Evolutionary conservation across 2,329 filamentous ascomycete genomes (phyloP).

Genomic region (Penicillium sp.): DNA sequence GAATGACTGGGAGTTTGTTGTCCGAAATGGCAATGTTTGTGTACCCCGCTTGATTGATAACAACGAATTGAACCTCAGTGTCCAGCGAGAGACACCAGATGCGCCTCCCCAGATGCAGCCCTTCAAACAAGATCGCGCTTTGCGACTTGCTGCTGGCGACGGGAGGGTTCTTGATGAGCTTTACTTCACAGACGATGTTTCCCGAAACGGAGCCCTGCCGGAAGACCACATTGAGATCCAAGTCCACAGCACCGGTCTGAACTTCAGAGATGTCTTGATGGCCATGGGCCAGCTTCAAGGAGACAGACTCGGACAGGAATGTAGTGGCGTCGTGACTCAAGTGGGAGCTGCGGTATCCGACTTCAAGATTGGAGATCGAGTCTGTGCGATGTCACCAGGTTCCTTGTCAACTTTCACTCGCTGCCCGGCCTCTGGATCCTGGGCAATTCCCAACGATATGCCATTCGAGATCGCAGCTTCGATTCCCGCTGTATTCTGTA

Average conservation of each 20-base stretch:
- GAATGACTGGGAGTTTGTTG: constrained; percentile 24
- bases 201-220: constrained; percentile 9
- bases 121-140: constrained; percentile 26
- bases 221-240: constrained; percentile 26
- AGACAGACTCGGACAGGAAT: constrained; percentile 43
- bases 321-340: constrained; percentile 34
- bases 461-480: constrained; percentile 30
- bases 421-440: constrained; percentile 32
- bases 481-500: constrained; percentile 29
- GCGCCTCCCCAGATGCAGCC: constrained; percentile 23
- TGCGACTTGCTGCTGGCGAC: constrained; percentile 22
- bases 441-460: constrained; percentile 35
- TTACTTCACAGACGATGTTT: constrained; percentile 29
- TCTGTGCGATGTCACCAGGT: constrained; percentile 40
- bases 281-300: constrained; percentile 36
- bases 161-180: constrained; percentile 25
- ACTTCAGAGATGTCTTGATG: constrained; percentile 47
- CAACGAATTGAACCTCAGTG: constrained; percentile 20
- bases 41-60: constrained; percentile 25
- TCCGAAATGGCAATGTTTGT: constrained; percentile 22
- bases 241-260: constrained; percentile 23
- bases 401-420: constrained; percentile 29
- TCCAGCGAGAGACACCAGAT: constrained; percentile 23
- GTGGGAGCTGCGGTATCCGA: constrained; percentile 30
- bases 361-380: constrained; percentile 43